Percentiles rank a stretch among this genome's conserved stretches.
Evolutionary conservation across 164 flowering plant genomes (phyloP).

Genomic region (Paratinospora sagittata): DNA sequence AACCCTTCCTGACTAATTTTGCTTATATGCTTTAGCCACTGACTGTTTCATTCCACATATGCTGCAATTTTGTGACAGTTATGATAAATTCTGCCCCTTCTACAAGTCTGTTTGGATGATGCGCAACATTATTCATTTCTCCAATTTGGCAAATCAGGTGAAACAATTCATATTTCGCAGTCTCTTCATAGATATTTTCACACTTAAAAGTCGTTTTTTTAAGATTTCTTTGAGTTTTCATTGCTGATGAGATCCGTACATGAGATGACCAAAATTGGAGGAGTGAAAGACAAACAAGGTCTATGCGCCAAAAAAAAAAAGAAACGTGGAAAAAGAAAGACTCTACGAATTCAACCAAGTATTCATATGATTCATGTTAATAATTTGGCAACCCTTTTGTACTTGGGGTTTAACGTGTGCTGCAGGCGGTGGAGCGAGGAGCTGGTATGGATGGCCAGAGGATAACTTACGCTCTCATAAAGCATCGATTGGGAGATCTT

Average conservation of each 20-base stretch:
- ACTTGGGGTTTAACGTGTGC: neutral
- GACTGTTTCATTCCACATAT: neutral
- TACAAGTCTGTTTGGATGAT: slow-evolving; percentile 99
- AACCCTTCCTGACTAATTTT: neutral
- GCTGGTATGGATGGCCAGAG: slow-evolving; percentile 98
- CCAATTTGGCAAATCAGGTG: slow-evolving; percentile 93
- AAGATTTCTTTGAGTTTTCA: too few relatives aligned
- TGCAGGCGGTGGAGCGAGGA: slow-evolving; percentile 94
- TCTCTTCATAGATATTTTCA: neutral
- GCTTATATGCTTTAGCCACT: neutral
- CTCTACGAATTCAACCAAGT: too few relatives aligned
- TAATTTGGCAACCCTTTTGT: neutral
- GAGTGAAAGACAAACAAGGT: too few relatives aligned
- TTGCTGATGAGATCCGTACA: too few relatives aligned
- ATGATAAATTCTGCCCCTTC: slow-evolving; percentile 96
- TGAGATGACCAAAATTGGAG: too few relatives aligned
- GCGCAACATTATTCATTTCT: slow-evolving; percentile 95
- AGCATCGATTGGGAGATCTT: slow-evolving; percentile 86
- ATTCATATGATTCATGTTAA: too few relatives aligned
- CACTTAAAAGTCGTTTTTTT: too few relatives aligned
- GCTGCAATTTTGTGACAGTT: slow-evolving; percentile 39
- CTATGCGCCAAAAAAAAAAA: too few relatives aligned
- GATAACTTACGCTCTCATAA: slow-evolving; percentile 81
- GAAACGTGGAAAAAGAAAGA: too few relatives aligned
- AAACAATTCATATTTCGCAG: too few relatives aligned